A percentile compares a stretch with the other conserved stretches of the same genome.
phyloP scores from a whole-genome alignment of 2,329 filamentous ascomycete species.

The Exophiala lecanii-corni region DNA sequence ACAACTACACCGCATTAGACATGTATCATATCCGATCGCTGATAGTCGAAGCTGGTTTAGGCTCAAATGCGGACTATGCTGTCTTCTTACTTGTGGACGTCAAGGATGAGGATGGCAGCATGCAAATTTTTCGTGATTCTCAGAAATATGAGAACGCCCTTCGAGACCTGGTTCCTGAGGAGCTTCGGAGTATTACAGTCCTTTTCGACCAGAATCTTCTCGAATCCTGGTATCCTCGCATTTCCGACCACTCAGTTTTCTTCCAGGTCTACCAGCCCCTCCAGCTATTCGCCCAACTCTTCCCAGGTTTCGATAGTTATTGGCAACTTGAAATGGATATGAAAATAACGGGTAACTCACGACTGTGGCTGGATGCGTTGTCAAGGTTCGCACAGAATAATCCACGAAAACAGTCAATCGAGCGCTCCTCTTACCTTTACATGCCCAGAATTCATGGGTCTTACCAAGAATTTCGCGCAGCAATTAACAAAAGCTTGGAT shows the following conservation, averaged over 20 bases:
- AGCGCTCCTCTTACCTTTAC: conserved; percentile 71
- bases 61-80: conserved; percentile 74
- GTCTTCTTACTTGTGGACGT: conserved; percentile 82
- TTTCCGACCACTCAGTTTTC: conserved; percentile 28
- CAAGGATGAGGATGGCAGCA: conserved; percentile 62
- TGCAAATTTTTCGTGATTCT: conserved; percentile 37
- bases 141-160: conserved; percentile 57
- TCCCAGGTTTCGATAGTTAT: conserved; percentile 60
- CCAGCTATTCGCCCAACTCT: conserved; percentile 58
- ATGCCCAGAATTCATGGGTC: conserved; percentile 64
- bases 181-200: conserved; percentile 31
- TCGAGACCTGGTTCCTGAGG: conserved; percentile 47
- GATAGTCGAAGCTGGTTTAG: conserved; percentile 70
- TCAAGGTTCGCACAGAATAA: conserved; percentile 62
- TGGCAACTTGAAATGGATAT: conserved; percentile 70
- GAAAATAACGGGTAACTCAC: conserved; percentile 60
- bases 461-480: conserved; percentile 67
- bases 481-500: conserved; percentile 58
- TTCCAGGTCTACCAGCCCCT: conserved; percentile 50
- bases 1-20: conserved; percentile 70
- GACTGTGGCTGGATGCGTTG: conserved; percentile 69
- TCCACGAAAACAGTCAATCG: conserved; percentile 67
- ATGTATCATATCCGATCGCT: conserved; percentile 76
- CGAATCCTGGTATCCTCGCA: conserved; percentile 30
- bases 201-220: conserved; percentile 30